phyloP scores from a whole-genome alignment of 495 filamentous ascomycete species.

The Aspergillus haitiensis region DNA sequence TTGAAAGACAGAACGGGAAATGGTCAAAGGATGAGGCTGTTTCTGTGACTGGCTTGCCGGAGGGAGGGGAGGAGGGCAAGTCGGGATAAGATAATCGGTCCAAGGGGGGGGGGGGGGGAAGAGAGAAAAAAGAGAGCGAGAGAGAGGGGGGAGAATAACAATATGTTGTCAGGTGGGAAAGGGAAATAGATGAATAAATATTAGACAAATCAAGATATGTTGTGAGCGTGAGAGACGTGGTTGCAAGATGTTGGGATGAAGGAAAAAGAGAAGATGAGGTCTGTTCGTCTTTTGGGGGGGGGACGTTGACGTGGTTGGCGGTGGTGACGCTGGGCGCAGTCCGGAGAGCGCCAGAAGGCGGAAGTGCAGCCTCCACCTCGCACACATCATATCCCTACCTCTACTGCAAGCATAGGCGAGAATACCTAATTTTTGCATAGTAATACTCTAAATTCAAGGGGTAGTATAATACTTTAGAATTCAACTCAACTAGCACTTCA shows the following conservation, averaged over 20 bases:
- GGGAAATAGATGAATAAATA: conserved; percentile 7
- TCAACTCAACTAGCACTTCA: too few relatives aligned
- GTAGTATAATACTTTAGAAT: too few relatives aligned
- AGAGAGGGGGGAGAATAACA: conserved; percentile 5
- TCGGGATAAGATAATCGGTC: not conserved
- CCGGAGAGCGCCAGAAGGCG: conserved; percentile 43
- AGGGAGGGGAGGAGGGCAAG: conserved; percentile 12
- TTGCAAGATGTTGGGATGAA: conserved; percentile 12
- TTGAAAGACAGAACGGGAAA: conserved; percentile 24
- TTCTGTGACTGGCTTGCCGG: conserved; percentile 20
- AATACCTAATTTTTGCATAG: too few relatives aligned
- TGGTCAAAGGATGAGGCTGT: conserved; percentile 26
- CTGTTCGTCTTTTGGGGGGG: conserved; percentile 14
- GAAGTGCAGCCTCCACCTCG: conserved; percentile 34
- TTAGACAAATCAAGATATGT: conserved; percentile 12
- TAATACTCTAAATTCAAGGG: too few relatives aligned
- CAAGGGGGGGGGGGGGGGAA: not conserved
- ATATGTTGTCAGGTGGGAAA: conserved; percentile 4
- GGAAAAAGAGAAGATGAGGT: conserved; percentile 13
- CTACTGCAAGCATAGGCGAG: too few relatives aligned
- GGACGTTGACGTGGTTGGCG: conserved; percentile 34
- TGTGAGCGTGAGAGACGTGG: conserved; percentile 8
- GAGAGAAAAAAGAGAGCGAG: conserved; percentile 3
- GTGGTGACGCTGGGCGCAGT: conserved; percentile 35
- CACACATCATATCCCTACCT: not conserved